Conservation (phyloP, 768 basidiomycete genomes). For the Chlorophyllum brunneum region DNA sequence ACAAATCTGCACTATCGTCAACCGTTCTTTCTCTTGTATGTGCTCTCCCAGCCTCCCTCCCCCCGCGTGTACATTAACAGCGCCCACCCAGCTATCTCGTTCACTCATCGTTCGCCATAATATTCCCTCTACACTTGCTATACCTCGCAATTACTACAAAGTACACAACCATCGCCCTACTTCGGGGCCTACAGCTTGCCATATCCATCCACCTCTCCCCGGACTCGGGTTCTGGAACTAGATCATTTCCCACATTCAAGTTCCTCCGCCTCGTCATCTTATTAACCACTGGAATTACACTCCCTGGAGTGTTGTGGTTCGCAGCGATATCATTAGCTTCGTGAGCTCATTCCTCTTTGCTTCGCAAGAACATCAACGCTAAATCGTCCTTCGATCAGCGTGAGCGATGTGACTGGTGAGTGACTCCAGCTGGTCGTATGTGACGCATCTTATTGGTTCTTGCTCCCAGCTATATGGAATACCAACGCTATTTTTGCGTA, state of each 20-base stretch:
- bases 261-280: conserved; percentile 36
- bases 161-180: conserved; percentile 43
- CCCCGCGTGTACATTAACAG: not conserved
- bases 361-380: conserved; percentile 6
- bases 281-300: conserved; percentile 55
- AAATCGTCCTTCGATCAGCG: conserved; percentile 33
- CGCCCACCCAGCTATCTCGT: conserved; percentile 66
- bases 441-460: not conserved
- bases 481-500: conserved; percentile 92
- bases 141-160: conserved; percentile 52
- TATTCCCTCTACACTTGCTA: conserved; percentile 79
- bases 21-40: conserved; percentile 87
- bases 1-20: conserved; percentile 73
- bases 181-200: conserved; percentile 47
- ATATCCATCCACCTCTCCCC: conserved; percentile 45
- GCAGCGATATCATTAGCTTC: conserved; percentile 63
- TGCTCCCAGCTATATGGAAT: conserved; percentile 66
- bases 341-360: conserved; percentile 41
- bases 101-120: conserved; percentile 74
- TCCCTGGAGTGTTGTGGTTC: conserved; percentile 75
- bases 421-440: not conserved
- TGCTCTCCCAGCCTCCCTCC: not conserved
- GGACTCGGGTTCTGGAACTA: conserved; percentile 25
- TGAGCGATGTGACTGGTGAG: conserved; percentile 76
- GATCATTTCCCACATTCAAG: conserved; percentile 30